Evolutionary conservation across 2,329 filamentous ascomycete genomes (phyloP).

Genomic region (Immersiporthe knoxdaviesiana): DNA sequence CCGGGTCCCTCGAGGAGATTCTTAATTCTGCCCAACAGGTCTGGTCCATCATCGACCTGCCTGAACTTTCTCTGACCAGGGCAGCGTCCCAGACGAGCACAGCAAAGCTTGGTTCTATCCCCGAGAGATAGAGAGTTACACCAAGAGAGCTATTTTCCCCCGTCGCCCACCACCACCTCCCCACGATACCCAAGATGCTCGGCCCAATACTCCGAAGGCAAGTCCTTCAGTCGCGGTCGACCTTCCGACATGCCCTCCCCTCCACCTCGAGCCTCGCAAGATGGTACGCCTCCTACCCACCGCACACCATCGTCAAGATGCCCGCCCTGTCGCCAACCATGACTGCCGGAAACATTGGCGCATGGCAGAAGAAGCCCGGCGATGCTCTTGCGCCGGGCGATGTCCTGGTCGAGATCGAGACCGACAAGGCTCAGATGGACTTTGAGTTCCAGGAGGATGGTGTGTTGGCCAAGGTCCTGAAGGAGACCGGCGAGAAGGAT

Average conservation of each 20-base stretch:
- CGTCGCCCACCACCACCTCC: constrained; percentile 7
- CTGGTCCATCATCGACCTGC: constrained; percentile 27
- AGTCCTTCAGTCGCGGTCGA: constrained; percentile 55
- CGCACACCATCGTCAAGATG: constrained; percentile 96
- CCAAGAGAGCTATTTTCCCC: constrained; percentile 34
- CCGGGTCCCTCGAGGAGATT: constrained; percentile 22
- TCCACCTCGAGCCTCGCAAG: constrained; percentile 61
- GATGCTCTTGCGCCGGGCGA: constrained; percentile 88
- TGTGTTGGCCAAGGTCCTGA: constrained; percentile 90
- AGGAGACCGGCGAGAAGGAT: constrained; percentile 92
- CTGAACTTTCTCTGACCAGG: constrained; percentile 31
- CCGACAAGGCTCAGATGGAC: constrained; percentile 99
- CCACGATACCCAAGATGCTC: constrained; percentile 54
- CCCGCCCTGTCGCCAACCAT: constrained; percentile 97
- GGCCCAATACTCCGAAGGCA: constrained; percentile 67
- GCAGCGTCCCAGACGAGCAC: constrained; percentile 20
- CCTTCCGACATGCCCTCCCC: constrained; percentile 55
- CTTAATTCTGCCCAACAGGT: constrained; percentile 14
- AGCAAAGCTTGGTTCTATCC: constrained; percentile 24
- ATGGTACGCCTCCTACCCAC: constrained; percentile 82
- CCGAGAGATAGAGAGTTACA: constrained; percentile 24
- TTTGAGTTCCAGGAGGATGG: constrained; percentile 99
- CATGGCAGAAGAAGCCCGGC: constrained; percentile 97
- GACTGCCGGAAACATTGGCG: constrained; percentile 93
- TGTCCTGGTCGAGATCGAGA: constrained; percentile 97